These are phyloP conservation scores for Podaxis carcinomalis DNA, from an alignment of 768 basidiomycete species.

Conservation along the genomic window DNA sequence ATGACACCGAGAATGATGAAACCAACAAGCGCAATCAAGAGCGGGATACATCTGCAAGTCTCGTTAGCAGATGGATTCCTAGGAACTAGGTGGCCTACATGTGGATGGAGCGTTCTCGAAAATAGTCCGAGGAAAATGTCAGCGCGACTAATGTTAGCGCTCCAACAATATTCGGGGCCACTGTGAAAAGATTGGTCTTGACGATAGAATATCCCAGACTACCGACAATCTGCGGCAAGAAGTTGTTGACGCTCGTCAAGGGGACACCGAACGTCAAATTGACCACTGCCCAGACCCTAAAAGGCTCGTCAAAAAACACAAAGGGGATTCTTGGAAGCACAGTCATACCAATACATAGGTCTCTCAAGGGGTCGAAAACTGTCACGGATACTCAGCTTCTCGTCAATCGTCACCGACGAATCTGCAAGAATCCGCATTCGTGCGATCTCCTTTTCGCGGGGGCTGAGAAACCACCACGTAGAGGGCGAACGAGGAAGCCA, in stretches of 20 bases:
- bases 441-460: conserved; percentile 37
- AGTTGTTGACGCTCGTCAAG: conserved; percentile 49
- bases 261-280: conserved; percentile 44
- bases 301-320: background rate
- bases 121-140: conserved; percentile 49
- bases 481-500: conserved; percentile 42
- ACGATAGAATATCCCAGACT: conserved; percentile 42
- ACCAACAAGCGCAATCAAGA: conserved; percentile 33
- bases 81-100: conserved; percentile 23
- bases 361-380: conserved; percentile 40
- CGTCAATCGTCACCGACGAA: conserved; percentile 39
- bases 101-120: conserved; percentile 46
- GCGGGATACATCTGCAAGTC: conserved; percentile 32
- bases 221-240: conserved; percentile 44
- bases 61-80: conserved; percentile 4
- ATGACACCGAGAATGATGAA: conserved; percentile 45
- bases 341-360: conserved; percentile 37
- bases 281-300: conserved; percentile 42
- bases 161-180: conserved; percentile 48
- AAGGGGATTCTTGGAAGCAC: background rate
- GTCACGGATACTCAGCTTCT: conserved; percentile 35
- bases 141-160: conserved; percentile 41
- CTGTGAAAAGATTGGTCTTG: conserved; percentile 49
- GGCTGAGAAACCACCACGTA: conserved; percentile 34
- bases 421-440: conserved; percentile 39